phyloP scores from a whole-genome alignment of 805 yeast genomes.

The Zygotorulaspora chibaensis region DNA sequence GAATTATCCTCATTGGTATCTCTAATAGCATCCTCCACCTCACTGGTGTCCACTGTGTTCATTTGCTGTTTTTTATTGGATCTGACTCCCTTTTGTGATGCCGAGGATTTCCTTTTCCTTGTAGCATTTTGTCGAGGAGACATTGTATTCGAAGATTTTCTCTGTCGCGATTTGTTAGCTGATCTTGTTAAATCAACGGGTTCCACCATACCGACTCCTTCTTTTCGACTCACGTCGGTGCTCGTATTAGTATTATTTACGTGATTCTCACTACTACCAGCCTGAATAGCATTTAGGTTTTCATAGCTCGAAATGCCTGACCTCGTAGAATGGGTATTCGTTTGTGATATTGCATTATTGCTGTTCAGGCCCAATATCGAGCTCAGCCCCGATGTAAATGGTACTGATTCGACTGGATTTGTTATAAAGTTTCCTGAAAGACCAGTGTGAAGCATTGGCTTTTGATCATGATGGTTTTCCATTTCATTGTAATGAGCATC shows the following conservation, averaged over 20 bases:
- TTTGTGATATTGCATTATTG: not conserved
- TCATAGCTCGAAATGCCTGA: not conserved
- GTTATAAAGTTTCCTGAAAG: not conserved
- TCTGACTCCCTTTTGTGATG: conserved; percentile 8
- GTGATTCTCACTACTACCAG: not conserved
- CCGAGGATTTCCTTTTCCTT: conserved; percentile 10
- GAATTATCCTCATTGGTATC: conserved; percentile 3
- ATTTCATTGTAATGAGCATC: conserved; percentile 3
- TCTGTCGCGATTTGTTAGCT: conserved; percentile 2
- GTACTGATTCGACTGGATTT: conserved; percentile 1
- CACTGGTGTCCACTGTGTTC: conserved; percentile 6
- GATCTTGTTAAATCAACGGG: not conserved
- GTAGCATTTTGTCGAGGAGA: conserved; percentile 7
- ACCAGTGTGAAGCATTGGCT: conserved; percentile 1
- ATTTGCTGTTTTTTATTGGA: conserved; percentile 12
- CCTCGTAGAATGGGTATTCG: not conserved
- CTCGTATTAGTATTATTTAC: not conserved
- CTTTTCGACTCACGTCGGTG: not conserved
- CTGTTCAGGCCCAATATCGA: conserved; percentile 9
- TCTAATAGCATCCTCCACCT: not conserved
- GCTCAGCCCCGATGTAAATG: conserved; percentile 13
- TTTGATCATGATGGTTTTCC: conserved; percentile 1
- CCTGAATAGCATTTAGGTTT: not conserved
- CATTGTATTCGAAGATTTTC: conserved; percentile 3
- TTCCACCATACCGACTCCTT: not conserved